Evolutionary conservation across 768 basidiomycete genomes (phyloP).

Genomic region (Leccinum subgranulosum): DNA sequence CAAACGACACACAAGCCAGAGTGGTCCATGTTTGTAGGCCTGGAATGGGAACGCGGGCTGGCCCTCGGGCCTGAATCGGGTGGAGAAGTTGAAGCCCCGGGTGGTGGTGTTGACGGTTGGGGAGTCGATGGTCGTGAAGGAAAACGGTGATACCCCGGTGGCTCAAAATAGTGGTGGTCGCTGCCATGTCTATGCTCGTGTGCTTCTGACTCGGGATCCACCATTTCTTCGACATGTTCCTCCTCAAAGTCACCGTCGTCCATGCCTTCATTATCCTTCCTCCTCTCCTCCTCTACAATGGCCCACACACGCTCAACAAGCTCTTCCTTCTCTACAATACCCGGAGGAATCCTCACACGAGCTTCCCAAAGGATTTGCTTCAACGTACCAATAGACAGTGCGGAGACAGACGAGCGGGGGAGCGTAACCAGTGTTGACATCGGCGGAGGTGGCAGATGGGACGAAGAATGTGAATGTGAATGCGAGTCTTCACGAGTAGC

Average conservation of each 20-base stretch:
- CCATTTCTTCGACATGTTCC: slow-evolving; percentile 12
- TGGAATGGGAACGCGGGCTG: slow-evolving; percentile 31
- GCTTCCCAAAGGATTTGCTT: slow-evolving; percentile 81
- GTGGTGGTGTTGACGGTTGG: slow-evolving; percentile 15
- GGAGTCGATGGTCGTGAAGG: slow-evolving; percentile 13
- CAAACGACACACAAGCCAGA: slow-evolving; percentile 87
- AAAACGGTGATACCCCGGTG: neutral
- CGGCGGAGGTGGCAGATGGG: slow-evolving; percentile 40
- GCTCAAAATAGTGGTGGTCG: slow-evolving; percentile 4
- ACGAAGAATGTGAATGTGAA: slow-evolving; percentile 36
- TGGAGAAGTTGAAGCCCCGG: slow-evolving; percentile 28
- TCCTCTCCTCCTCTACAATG: slow-evolving; percentile 64
- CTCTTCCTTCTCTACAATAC: slow-evolving; percentile 81
- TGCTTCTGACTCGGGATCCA: slow-evolving; percentile 17
- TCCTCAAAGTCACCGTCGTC: slow-evolving; percentile 10
- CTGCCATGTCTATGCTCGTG: slow-evolving; percentile 4
- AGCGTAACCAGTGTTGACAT: slow-evolving; percentile 68
- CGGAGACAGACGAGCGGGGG: slow-evolving; percentile 50
- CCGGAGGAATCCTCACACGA: slow-evolving; percentile 54
- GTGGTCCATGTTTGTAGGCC: slow-evolving; percentile 42
- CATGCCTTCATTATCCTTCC: slow-evolving; percentile 44
- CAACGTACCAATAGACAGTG: slow-evolving; percentile 66
- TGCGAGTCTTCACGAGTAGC: slow-evolving; percentile 10
- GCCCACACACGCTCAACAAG: slow-evolving; percentile 66
- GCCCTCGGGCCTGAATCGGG: slow-evolving; percentile 34